A percentile compares a stretch with the other conserved stretches of the same genome.
Evolutionary conservation across 352 stramenopile species (phyloP).

Genomic region (Phytophthora podocarpi): DNA sequence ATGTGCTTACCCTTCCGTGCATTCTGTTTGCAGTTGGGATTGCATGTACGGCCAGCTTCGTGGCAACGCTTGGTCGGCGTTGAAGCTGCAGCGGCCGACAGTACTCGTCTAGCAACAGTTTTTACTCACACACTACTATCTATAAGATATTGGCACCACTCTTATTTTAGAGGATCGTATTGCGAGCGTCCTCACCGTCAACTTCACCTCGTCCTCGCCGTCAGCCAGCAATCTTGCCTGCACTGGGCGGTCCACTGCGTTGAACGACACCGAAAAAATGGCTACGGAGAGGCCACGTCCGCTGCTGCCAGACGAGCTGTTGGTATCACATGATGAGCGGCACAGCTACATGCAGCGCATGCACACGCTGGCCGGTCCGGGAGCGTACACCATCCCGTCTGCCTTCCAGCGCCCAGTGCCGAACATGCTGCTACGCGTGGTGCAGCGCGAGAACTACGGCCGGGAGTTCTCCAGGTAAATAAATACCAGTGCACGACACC

Average conservation of each 20-base stretch:
- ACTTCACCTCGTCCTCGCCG: slow-evolving; percentile 14
- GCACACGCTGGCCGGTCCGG: slow-evolving; percentile 49
- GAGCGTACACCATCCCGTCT: slow-evolving; percentile 65
- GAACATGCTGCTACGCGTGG: slow-evolving; percentile 46
- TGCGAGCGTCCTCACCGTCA: slow-evolving; percentile 12
- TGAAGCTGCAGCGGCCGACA: too few relatives aligned
- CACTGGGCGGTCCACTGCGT: too few relatives aligned
- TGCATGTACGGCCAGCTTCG: slow-evolving; percentile 49
- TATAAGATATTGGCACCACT: too few relatives aligned
- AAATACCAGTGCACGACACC: neutral
- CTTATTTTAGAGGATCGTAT: slow-evolving; percentile 8
- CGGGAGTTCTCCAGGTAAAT: slow-evolving; percentile 61
- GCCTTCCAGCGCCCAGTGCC: slow-evolving; percentile 39
- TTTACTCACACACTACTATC: too few relatives aligned
- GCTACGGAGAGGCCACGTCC: slow-evolving; percentile 15
- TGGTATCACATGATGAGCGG: slow-evolving; percentile 31
- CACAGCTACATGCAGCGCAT: slow-evolving; percentile 64
- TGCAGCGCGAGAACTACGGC: slow-evolving; percentile 59
- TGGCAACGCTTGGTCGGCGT: slow-evolving; percentile 10
- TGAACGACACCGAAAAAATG: slow-evolving; percentile 17
- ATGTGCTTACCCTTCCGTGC: slow-evolving; percentile 63
- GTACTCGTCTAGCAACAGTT: too few relatives aligned
- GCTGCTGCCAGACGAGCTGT: slow-evolving; percentile 15
- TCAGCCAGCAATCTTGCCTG: neutral
- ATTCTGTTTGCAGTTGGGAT: slow-evolving; percentile 62